Base-by-base conservation (phyloP, 805 yeast genomes). In the Saccharomycopsis sp. region DNA sequence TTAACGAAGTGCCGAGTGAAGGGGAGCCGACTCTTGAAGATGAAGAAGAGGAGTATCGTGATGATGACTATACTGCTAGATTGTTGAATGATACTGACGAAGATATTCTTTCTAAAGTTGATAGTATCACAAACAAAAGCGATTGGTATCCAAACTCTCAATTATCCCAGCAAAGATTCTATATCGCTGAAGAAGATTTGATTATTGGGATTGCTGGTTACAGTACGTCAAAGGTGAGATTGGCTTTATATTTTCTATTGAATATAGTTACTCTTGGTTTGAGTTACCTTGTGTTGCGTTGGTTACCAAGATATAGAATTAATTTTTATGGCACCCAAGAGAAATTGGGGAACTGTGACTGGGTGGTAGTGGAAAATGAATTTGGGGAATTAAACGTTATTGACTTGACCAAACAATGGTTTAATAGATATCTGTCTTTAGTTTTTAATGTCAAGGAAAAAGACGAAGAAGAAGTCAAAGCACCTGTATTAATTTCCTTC, bases 131-230 rank as follows among this genome's bases (percentile, higher is more conserved):
- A 23, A 45, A 59, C 6, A 44, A 59, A 29, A 63, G 69, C 1
- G 57, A 56, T 44, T 65, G 67, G 46, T 75, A 64, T 53, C 66
- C 71, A 3, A 47, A 60, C 3, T 71, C 84, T 0, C 61, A 53
- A 9, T 61, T 71, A 40, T 66, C 66, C 44, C 72, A 70, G 53
- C 99, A 93, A 63, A 71, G 96, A 46, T 87, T 85, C 61, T 93
- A 90, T 61, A 75, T 93, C 50, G 89, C 96, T 0, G 97, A 93
- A 60, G 98, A 93, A 59, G 99, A 93, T 66, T 67, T 93, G 56
- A 90, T 90, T 9, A 75, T 93, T 48, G 96, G 95, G 50, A 84
- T 93, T 51, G 98, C 97, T 0, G 97, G 97, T 3, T 93, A 85
- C 61, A 62, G 62, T 43, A 75, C 79, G 13, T 74, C 80, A 9